These are phyloP conservation scores for Vitis cinerea DNA, from an alignment of 164 flowering plant species.

Conservation along the genomic window DNA sequence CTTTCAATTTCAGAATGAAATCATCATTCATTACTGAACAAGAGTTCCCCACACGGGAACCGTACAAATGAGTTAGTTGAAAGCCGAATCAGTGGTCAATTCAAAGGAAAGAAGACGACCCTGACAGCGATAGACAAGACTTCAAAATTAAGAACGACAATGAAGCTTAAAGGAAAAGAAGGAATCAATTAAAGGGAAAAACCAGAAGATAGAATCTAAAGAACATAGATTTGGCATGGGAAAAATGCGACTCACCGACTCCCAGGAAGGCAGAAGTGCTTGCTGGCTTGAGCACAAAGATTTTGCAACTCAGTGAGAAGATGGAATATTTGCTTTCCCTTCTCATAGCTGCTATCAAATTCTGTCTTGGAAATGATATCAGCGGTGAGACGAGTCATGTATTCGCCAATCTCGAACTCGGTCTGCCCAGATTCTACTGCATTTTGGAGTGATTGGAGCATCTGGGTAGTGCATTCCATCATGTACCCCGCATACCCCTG, in stretches of 20 bases:
- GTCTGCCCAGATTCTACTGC: constrained; percentile 39
- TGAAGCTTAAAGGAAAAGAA: constrained; percentile 1
- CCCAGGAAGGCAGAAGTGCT: constrained; percentile 81
- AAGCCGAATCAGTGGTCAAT: background rate
- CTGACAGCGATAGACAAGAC: constrained; percentile 3
- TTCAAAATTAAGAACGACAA: background rate
- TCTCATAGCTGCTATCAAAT: constrained; percentile 73
- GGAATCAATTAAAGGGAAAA: background rate
- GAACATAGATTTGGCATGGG: too few species aligned
- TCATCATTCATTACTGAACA: too few species aligned
- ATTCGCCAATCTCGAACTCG: constrained; percentile 78
- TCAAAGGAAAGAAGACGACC: background rate
- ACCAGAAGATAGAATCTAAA: constrained; percentile 1
- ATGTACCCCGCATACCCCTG: constrained; percentile 73
- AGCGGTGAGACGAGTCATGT: constrained; percentile 68
- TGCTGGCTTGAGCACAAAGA: constrained; percentile 73
- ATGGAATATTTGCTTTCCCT: constrained; percentile 78
- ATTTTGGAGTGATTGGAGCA: constrained; percentile 48
- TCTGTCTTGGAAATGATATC: constrained; percentile 88
- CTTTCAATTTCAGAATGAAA: too few species aligned
- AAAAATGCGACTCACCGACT: constrained; percentile 59
- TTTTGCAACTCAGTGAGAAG: constrained; percentile 61
- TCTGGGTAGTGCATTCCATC: constrained; percentile 74
- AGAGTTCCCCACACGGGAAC: too few species aligned
- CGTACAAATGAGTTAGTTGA: background rate